phyloP scores from a whole-genome alignment of 2,329 filamentous ascomycete genomes.

The Phialocephala subalpina region DNA sequence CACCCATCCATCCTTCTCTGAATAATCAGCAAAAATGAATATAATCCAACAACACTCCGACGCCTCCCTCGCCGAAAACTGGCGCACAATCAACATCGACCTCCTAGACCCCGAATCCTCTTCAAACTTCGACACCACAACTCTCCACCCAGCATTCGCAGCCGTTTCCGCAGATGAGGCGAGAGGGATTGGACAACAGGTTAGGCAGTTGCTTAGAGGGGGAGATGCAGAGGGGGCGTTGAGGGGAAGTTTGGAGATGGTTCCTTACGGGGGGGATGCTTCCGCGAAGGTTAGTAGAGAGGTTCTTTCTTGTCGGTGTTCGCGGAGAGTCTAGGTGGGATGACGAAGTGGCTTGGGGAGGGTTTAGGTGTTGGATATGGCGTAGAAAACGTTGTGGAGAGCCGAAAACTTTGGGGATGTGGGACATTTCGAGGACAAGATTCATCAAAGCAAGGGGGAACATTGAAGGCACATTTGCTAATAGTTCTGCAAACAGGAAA shows the following conservation, averaged over 20 bases:
- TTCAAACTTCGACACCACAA: conserved; percentile 88
- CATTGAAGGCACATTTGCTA: not conserved
- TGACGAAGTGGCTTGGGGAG: not conserved
- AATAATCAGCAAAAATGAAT: conserved; percentile 56
- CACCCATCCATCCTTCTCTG: not conserved
- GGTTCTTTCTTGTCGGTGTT: conserved; percentile 25
- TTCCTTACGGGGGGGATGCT: conserved; percentile 74
- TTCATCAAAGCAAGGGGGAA: not conserved
- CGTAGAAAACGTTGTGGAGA: not conserved
- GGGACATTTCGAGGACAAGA: not conserved
- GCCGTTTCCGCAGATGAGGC: conserved; percentile 81
- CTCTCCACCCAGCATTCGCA: conserved; percentile 79
- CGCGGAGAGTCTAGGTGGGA: not conserved
- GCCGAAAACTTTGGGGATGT: not conserved
- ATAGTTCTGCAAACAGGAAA: conserved; percentile 63
- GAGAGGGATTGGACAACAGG: conserved; percentile 78
- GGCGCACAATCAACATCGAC: conserved; percentile 95
- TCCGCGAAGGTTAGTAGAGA: conserved; percentile 56
- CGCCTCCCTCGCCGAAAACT: conserved; percentile 68
- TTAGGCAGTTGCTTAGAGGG: conserved; percentile 85
- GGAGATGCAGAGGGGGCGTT: conserved; percentile 90
- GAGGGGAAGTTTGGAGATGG: conserved; percentile 82
- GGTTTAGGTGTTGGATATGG: not conserved
- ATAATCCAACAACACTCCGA: conserved; percentile 72
- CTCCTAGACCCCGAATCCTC: conserved; percentile 88